Evolutionary conservation across 2,329 filamentous ascomycete species (phyloP).

Genomic region (Trichoderma sp.): DNA sequence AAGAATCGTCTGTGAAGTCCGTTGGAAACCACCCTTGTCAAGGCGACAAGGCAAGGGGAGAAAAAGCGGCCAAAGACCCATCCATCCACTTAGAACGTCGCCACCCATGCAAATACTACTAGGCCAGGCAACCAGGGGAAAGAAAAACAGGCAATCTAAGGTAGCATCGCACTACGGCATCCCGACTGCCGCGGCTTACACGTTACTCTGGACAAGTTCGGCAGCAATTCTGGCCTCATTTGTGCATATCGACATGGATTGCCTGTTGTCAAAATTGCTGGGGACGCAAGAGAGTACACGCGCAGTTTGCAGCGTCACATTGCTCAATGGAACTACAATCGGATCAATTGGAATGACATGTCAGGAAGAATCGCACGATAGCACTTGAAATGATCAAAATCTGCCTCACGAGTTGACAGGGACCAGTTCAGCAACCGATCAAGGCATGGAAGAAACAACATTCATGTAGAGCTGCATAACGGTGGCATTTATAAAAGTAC

Average conservation of each 20-base stretch:
- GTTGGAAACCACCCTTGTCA: neutral
- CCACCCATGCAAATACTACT: neutral
- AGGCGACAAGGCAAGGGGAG: too few relatives aligned
- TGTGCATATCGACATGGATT: neutral
- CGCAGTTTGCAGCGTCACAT: neutral
- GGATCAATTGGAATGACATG: neutral
- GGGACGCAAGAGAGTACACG: neutral
- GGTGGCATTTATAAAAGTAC: too few relatives aligned
- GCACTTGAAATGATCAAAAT: neutral
- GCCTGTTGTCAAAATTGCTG: neutral
- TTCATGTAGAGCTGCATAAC: neutral
- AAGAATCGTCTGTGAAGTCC: neutral
- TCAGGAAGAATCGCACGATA: neutral
- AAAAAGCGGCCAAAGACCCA: neutral
- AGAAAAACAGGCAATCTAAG: neutral
- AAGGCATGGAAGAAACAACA: too few relatives aligned
- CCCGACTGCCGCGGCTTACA: neutral
- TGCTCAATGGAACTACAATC: neutral
- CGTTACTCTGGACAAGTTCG: neutral
- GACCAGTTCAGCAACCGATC: too few relatives aligned
- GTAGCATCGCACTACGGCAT: slow-evolving; percentile 2
- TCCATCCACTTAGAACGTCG: slow-evolving; percentile 1
- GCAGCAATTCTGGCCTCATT: slow-evolving; percentile 7
- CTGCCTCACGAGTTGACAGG: neutral
- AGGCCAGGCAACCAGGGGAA: neutral